A percentile compares a stretch with the other conserved stretches of the same genome.
These are phyloP conservation scores for Ceratobasidium sp. DNA, from an alignment of 1,284 basidiomycete species.

Conservation along the genomic window DNA sequence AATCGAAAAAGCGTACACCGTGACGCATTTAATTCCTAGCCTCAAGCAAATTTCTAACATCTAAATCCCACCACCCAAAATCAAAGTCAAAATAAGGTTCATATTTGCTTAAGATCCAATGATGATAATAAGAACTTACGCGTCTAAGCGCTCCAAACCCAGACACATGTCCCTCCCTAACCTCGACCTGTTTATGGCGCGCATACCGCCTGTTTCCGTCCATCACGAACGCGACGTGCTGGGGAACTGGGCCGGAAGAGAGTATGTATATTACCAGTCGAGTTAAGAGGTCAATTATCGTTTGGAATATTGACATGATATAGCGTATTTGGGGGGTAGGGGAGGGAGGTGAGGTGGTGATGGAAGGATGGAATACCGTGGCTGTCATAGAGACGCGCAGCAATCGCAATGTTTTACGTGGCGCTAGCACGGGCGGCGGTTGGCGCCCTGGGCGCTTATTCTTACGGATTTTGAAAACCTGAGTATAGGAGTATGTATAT, in stretches of 20 bases:
- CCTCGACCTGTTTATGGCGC: slow-evolving; percentile 71
- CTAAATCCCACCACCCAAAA: slow-evolving; percentile 59
- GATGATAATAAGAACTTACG: slow-evolving; percentile 65
- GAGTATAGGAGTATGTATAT: too few relatives aligned
- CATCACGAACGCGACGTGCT: slow-evolving; percentile 97
- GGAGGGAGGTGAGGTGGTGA: not conserved
- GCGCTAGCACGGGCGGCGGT: not conserved
- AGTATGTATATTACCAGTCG: slow-evolving; percentile 72
- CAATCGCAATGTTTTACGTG: not conserved
- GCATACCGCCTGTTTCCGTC: slow-evolving; percentile 97
- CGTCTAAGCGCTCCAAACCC: slow-evolving; percentile 87
- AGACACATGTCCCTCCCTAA: slow-evolving; percentile 83
- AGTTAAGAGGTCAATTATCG: slow-evolving; percentile 29
- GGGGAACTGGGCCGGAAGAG: slow-evolving; percentile 86
- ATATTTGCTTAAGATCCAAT: not conserved
- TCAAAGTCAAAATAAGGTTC: not conserved
- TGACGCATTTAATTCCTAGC: slow-evolving; percentile 83
- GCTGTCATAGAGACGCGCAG: not conserved
- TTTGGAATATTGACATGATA: slow-evolving; percentile 3
- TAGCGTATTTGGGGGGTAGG: not conserved
- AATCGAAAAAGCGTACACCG: slow-evolving; percentile 96
- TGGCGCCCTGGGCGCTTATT: not conserved
- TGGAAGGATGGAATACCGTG: not conserved
- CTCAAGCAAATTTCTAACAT: slow-evolving; percentile 85
- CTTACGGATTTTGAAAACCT: too few relatives aligned